Evolutionary conservation across 331 rosid genomes (phyloP), one percentile per base, ranked within the genome.

Genomic region (Saraca asoca): DNA sequence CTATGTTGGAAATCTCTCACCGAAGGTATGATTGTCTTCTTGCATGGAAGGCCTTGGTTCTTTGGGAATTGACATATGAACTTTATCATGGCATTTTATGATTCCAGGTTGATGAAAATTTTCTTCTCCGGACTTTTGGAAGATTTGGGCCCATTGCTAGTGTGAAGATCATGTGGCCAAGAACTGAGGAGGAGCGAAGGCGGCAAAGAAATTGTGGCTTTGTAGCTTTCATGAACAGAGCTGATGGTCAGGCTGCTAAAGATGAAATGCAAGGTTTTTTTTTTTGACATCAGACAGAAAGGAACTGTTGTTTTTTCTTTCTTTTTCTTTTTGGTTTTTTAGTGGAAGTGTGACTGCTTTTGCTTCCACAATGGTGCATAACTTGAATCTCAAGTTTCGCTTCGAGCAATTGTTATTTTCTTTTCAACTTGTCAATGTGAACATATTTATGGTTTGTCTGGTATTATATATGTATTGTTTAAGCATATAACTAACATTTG

Each of bases 71-170:
- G 49, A 38, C 58, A 12, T 45, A 13, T 61, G 11, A 34, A 24
- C 54, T 69, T 83, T 65, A 73, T 56, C 39, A 62, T 53, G 58
- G 67, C 33, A 55, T 51, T 73, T 55, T 35, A 7, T 45, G 38
- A 59, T 69, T 72, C 62, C 77, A 94, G 99, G 99, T 94, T 57
- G 99, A 94, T 31, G 99, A 94, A 75, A 94, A 94, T 82, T 94
- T 94, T 79, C 97, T 94, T 50, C 86, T 94, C 71, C 95, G 99
- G 43, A 94, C 99, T 20, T 94, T 94, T 74, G 99, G 99, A 79
- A 88, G 99, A 88, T 94, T 94, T 75, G 99, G 99, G 55, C 99
- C 97, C 65, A 90, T 94, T 85, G 99, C 99, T 53, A 94, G 99
- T 62, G 99, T 94, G 81, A 94, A 94, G 82, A 94, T 94, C 75